Evolutionary conservation across 2,329 filamentous ascomycete genomes (phyloP), one percentile per base, ranked within the genome.

Genomic region (Colletotrichum melonis): DNA sequence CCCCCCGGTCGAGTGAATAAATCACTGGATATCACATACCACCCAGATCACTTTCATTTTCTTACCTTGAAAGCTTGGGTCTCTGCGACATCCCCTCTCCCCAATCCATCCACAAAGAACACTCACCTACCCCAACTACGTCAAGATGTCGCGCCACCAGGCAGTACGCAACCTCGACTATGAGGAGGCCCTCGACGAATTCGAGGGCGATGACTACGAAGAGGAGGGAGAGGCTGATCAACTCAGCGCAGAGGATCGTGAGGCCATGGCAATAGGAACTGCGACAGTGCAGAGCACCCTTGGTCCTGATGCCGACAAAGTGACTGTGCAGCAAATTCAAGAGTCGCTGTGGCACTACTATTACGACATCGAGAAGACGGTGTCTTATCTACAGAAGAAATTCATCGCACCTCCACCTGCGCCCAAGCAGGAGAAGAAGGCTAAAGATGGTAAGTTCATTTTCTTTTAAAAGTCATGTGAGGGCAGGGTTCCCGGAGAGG

Each of bases 331-430:
- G 49, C 93, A 98, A 79, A 96, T 98, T 75, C 91, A 97, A 81
- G 96, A 98, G 74, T 90, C 95, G 0, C 84, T 99, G 19, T 98
- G 95, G 95, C 91, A 99, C 83, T 98, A 98, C 82, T 98, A 96
- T 82, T 98, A 95, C 81, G 95, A 99, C 78, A 88, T 98, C 35
- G 93, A 92, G 70, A 98, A 98, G 82, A 91, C 94, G 1, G 92
- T 97, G 49, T 88, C 89, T 69, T 98, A 97, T 79, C 83, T 99
- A 71, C 89, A 91, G 75, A 93, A 92, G 87, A 92, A 87, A 38
- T 89, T 86, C 76, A 84, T 90, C 76, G 82, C 84, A 8, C 84
- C 84, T 57, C 79, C 84, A 22, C 76, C 78, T 28, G 67, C 74
- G n/a, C 79, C 81, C 19, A 87, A 87, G 77, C 77, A 83, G 74